phyloP scores from a whole-genome alignment of 2,329 filamentous ascomycete species.

The Botrytis fragariae region DNA sequence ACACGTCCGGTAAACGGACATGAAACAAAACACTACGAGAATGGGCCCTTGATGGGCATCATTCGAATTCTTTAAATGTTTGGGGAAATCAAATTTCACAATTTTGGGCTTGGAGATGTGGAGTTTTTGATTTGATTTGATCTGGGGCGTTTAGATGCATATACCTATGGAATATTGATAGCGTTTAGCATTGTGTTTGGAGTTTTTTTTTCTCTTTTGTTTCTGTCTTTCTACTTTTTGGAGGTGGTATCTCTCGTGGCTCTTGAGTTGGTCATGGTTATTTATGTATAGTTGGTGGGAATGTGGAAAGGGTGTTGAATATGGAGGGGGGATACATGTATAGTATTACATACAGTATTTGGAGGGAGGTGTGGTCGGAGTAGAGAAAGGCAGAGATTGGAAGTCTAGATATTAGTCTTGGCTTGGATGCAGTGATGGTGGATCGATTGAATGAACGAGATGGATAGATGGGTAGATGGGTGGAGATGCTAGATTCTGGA shows the following conservation, averaged over 20 bases:
- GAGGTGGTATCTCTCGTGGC: not conserved
- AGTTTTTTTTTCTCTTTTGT: not conserved
- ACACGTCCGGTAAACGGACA: not conserved
- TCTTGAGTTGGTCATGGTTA: not conserved
- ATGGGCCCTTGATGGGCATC: conserved; percentile 17
- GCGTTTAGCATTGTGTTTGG: conserved; percentile 14
- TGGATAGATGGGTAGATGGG: not conserved
- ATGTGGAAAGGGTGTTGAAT: not conserved
- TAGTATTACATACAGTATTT: not conserved
- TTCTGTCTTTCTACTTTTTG: not conserved
- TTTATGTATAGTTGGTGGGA: not conserved
- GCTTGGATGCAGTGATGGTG: not conserved
- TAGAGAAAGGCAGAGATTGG: not conserved
- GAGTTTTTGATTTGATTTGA: not conserved
- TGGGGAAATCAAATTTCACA: not conserved
- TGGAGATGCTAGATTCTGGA: not conserved
- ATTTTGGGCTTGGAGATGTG: not conserved
- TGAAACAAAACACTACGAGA: not conserved
- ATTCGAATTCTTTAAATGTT: not conserved
- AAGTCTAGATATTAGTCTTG: not conserved
- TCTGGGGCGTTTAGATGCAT: conserved; percentile 7
- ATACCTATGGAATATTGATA: conserved; percentile 11
- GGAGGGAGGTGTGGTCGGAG: not conserved
- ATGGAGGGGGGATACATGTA: not conserved
- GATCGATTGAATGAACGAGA: not conserved